Evolutionary conservation across 257 asterid species (phyloP).

Genomic region (Solanum virginianum): DNA sequence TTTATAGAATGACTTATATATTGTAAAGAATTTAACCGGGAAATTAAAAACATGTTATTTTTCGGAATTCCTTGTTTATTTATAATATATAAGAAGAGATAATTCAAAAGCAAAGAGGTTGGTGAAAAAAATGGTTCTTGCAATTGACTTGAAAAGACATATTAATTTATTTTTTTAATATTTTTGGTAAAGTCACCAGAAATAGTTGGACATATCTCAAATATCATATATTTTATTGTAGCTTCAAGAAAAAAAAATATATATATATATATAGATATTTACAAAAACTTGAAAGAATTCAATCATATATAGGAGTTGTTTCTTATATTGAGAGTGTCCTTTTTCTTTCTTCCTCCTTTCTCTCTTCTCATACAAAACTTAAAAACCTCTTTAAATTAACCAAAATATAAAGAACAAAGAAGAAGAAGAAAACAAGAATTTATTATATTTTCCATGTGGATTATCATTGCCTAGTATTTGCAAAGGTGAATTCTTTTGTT

Average conservation of each 20-base stretch:
- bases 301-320: background rate
- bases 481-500: background rate
- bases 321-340: background rate
- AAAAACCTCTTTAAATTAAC: background rate
- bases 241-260: background rate
- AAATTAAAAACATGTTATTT: background rate
- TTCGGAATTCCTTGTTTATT: background rate
- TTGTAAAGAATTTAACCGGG: background rate
- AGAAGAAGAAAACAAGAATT: background rate
- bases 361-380: background rate
- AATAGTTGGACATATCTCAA: background rate
- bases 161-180: background rate
- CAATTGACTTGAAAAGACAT: background rate
- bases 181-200: background rate
- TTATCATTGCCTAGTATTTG: background rate
- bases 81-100: background rate
- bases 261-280: background rate
- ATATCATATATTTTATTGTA: background rate
- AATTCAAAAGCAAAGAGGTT: slow-evolving; percentile 1
- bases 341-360: background rate
- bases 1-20: background rate
- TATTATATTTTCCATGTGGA: background rate
- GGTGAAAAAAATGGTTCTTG: background rate
- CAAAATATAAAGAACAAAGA: background rate
- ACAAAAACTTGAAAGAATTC: background rate